Conservation (phyloP, 169 alveolate species). For the Eimeria tenella region DNA sequence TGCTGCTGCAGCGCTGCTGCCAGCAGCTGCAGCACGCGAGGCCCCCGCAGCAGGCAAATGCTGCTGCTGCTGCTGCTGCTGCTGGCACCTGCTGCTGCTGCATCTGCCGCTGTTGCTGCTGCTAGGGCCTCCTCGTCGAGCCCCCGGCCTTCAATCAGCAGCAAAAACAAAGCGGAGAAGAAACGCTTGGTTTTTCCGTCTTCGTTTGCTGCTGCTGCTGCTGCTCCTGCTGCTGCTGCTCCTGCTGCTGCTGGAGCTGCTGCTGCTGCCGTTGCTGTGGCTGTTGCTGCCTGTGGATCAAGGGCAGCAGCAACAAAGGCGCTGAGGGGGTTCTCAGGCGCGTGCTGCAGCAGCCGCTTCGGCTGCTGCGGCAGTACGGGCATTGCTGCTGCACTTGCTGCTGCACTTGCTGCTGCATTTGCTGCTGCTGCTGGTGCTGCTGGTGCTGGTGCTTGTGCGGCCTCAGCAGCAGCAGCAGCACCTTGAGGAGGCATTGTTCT, state of each 20-base stretch:
- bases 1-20: background rate
- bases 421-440: no score
- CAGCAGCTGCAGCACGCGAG: background rate
- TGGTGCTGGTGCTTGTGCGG: no score
- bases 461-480: no score
- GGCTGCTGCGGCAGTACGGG: background rate
- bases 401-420: background rate
- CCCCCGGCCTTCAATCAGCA: slow-evolving; percentile 18
- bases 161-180: background rate
- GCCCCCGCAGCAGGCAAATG: background rate
- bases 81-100: background rate
- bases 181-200: background rate
- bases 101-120: background rate
- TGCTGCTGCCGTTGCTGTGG: background rate
- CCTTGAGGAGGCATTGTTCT: no score
- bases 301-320: slow-evolving; percentile 25
- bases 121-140: background rate
- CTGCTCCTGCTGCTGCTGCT: slow-evolving; percentile 12
- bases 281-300: background rate
- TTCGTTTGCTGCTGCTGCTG: background rate
- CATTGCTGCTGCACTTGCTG: slow-evolving; percentile 12
- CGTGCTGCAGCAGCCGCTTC: background rate
- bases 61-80: background rate
- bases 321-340: background rate
- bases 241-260: background rate